Evolutionary conservation across 176 grass and related monocot genomes (phyloP), one percentile per base, ranked within the genome.

Genomic region (Leersia perrieri): DNA sequence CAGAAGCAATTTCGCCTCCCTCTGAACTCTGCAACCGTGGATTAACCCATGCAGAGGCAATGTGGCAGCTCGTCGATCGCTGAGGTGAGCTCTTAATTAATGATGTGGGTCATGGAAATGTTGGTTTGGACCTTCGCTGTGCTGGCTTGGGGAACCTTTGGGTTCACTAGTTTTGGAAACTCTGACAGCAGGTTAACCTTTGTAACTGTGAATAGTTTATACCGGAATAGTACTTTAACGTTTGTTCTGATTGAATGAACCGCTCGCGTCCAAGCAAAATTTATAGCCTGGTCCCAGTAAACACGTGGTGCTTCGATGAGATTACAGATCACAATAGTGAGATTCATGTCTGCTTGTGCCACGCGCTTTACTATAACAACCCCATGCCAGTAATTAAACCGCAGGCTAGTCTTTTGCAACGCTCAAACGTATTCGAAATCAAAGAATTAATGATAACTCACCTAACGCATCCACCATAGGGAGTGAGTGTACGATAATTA

Each of bases 251-350:
- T 47, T 20, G 22, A 63, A 47, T 20, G 29, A 82, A 42, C 18
- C 45, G 16, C 20, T 55, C 22, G 45, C n/a, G 28, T 15, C 65
- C 65, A 68, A 11, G 42, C 33, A 58, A 11, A 69, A 62, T 49
- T 64, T 71, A 71, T 45, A 44, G 69, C 80, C 29, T 47, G 69
- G 80, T 47, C 38, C 39, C 69, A 28, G 20, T 55, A 39, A 34
- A 63, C 29, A 44, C 33, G 57, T 25, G 36, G 12, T 73, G 55
- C 16, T 27, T 33, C 27, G 53, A 26, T 23, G 27, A 16, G 67
- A 34, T 67, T 49, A 63, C 22, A 25, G 5, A 58, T 55, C 13
- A 18, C 16, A 75, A 5, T 1, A 29, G 14, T 29, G 39, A 27
- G 22, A 26, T 39, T 40, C 42, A n/a, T 72, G 40, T 72, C 28